Percentiles rank a stretch among this genome's conserved stretches.
Evolutionary conservation across 1,284 basidiomycete genomes (phyloP).

Genomic region (Apiotrichum mycotoxinovorans): DNA sequence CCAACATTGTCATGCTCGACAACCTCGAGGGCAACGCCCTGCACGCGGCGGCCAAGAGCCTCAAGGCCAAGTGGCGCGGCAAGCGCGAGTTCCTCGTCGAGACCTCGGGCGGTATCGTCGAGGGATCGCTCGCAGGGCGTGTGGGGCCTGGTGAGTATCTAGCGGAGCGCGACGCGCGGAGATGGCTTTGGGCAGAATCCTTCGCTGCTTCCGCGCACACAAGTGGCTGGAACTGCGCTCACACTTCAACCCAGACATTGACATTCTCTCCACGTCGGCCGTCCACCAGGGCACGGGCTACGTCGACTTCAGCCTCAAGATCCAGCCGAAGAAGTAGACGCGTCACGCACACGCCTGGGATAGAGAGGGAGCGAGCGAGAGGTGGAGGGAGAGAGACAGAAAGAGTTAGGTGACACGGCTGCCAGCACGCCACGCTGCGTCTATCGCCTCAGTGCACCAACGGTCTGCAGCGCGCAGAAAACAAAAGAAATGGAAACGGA

Average conservation of each 20-base stretch:
- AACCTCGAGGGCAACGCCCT: conserved; percentile 80
- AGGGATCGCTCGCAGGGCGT: conserved; percentile 57
- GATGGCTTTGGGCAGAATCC: background rate
- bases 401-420: too few relatives aligned
- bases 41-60: conserved; percentile 61
- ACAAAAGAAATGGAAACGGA: too few relatives aligned
- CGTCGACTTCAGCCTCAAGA: conserved; percentile 90
- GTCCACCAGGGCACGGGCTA: conserved; percentile 83
- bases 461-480: too few relatives aligned
- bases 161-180: too few relatives aligned
- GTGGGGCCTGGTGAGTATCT: conserved; percentile 33
- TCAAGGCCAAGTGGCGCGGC: conserved; percentile 62
- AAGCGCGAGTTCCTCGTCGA: conserved; percentile 78
- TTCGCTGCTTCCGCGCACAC: too few relatives aligned
- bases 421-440: too few relatives aligned
- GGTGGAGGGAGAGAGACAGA: too few relatives aligned
- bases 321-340: conserved; percentile 57
- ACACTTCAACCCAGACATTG: conserved; percentile 71
- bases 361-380: too few relatives aligned
- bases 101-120: conserved; percentile 88
- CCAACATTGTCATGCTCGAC: conserved; percentile 97
- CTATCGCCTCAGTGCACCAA: too few relatives aligned
- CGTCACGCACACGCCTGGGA: too few relatives aligned
- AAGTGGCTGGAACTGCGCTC: too few relatives aligned
- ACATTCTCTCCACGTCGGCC: conserved; percentile 86